Conservation (phyloP, 331 rosid genomes). For the Rosa hybrid region DNA sequence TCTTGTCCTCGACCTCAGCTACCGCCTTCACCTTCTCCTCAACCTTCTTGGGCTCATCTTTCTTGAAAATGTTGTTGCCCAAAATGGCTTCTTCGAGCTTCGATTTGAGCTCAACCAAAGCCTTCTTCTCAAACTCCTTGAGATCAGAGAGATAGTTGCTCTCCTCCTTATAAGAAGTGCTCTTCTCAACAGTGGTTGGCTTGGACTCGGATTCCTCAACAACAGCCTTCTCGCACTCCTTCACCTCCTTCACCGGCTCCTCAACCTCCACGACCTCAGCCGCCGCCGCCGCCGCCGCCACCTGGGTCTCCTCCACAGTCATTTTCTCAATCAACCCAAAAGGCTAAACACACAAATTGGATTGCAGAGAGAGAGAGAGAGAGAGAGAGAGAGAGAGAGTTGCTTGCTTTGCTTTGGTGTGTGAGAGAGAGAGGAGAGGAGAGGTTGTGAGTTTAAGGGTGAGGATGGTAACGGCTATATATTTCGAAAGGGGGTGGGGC, state of each 20-base stretch:
- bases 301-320: conserved; percentile 61
- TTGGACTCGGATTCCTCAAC: conserved; percentile 34
- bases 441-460: not conserved
- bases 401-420: not conserved
- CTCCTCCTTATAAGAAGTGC: conserved; percentile 72
- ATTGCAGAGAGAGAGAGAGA: not conserved
- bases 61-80: conserved; percentile 27
- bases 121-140: conserved; percentile 63
- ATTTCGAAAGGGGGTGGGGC: not conserved
- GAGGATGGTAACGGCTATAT: conserved; percentile 32
- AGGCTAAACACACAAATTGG: conserved; percentile 8
- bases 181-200: conserved; percentile 31
- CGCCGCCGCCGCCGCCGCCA: not conserved
- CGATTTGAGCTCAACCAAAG: conserved; percentile 49
- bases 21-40: not conserved
- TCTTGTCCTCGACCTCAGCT: not conserved
- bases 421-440: not conserved
- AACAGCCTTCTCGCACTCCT: conserved; percentile 30
- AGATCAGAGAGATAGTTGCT: conserved; percentile 76
- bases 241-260: conserved; percentile 27
- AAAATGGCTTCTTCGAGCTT: conserved; percentile 42
- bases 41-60: conserved; percentile 22
- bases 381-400: not conserved
- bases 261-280: conserved; percentile 42
- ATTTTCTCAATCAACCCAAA: conserved; percentile 25